Evolutionary conservation across 1,139 yeast genomes (phyloP), one percentile per base, ranked within the genome.

Genomic region (Suhomyces terraborum): DNA sequence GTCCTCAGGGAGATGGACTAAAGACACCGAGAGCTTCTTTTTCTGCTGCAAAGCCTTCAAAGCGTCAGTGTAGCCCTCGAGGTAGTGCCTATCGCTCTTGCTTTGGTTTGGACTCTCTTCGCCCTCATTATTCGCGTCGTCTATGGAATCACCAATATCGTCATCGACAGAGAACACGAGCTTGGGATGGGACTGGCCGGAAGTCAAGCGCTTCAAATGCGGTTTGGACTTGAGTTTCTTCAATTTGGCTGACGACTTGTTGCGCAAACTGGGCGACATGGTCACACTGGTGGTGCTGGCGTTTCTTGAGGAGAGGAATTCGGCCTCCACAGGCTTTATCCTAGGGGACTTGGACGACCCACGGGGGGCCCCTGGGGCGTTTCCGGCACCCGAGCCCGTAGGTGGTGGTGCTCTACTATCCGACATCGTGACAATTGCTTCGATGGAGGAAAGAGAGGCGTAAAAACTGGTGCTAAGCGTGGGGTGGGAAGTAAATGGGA

Each of bases 51-150:
- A 48, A 4, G 70, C 75, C 51, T 78, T 70, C 40, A 85, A 56
- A 0, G 91, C 94, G 55, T 83, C 93, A 31, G 75, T 75, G 51
- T 80, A 81, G 0, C 93, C 93, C 56, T 84, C 94, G 27, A 80
- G 55, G 52, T 84, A 84, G 47, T 82, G 84, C 18, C 84, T 59
- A 48, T 79, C 83, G 37, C 75, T 45, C 31, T 52, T 52, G 28
- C 36, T 36, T 19, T 18, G 20, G 13, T 21, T 30, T 6, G 26
- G 21, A 5, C 14, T n/a, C 33, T 43, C 48, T 46, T 78, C 82
- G 45, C 79, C 86, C 36, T 17, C 38, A 17, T 20, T 29, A n/a
- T 42, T 33, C 8, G 74, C 78, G 31, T 80, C 64, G 26, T 59
- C 61, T 5, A 58, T 55, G 35, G 61, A 53, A 36, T 65, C 84